A percentile compares a stretch with the other conserved stretches of the same genome.
phyloP scores from a whole-genome alignment of 2,329 filamentous ascomycete genomes.

The Aureobasidium sp. region DNA sequence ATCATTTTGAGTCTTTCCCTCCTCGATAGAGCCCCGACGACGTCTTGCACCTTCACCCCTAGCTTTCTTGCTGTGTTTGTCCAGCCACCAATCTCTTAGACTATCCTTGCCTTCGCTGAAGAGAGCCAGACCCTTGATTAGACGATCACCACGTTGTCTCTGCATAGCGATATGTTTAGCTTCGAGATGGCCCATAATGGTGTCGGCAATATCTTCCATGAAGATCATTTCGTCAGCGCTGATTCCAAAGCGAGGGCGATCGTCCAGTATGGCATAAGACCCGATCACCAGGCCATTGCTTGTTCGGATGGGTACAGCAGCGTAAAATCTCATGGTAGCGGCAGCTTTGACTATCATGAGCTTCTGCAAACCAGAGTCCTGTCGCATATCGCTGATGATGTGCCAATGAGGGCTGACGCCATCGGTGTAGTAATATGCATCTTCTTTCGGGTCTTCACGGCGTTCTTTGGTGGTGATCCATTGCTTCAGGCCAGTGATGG shows the following conservation, averaged over 20 bases:
- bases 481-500: slow-evolving; percentile 23
- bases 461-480: slow-evolving; percentile 21
- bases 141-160: slow-evolving; percentile 46
- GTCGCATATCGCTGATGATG: slow-evolving; percentile 22
- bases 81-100: slow-evolving; percentile 26
- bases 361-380: slow-evolving; percentile 6
- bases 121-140: slow-evolving; percentile 46
- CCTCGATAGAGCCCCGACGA: slow-evolving; percentile 5
- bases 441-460: slow-evolving; percentile 19
- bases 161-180: slow-evolving; percentile 40
- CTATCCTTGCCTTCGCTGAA: slow-evolving; percentile 30
- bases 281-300: slow-evolving; percentile 52
- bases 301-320: slow-evolving; percentile 54
- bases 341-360: slow-evolving; percentile 17
- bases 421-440: slow-evolving; percentile 22
- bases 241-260: slow-evolving; percentile 48
- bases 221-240: slow-evolving; percentile 45
- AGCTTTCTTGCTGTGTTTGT: background rate
- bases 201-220: slow-evolving; percentile 49
- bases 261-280: slow-evolving; percentile 52
- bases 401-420: slow-evolving; percentile 20
- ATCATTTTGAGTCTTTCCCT: background rate
- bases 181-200: slow-evolving; percentile 55
- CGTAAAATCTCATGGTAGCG: slow-evolving; percentile 38
- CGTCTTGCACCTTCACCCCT: slow-evolving; percentile 9